Conservation (phyloP, 2,329 filamentous ascomycete species). For the Colletotrichum gigasporum region DNA sequence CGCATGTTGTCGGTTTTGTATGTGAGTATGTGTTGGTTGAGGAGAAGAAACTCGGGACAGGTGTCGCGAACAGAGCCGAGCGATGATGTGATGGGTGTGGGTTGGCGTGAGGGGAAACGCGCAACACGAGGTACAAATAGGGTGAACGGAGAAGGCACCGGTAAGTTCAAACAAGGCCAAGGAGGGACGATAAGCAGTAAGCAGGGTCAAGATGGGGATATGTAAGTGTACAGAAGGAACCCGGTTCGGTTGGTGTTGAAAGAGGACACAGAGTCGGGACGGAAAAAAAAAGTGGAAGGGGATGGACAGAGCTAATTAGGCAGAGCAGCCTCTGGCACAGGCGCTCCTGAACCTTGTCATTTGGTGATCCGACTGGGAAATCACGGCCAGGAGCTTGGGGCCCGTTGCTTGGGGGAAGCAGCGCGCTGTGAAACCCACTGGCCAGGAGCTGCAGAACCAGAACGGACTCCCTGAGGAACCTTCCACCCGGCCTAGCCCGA, state of each 20-base stretch:
- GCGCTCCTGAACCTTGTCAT: slow-evolving; percentile 29
- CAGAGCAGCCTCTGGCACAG: slow-evolving; percentile 6
- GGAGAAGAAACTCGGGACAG: slow-evolving; percentile 25
- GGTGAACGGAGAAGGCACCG: too few species aligned
- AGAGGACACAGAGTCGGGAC: slow-evolving; percentile 25
- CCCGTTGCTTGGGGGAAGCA: slow-evolving; percentile 9
- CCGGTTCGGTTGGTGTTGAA: slow-evolving; percentile 1
- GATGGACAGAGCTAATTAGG: slow-evolving; percentile 6
- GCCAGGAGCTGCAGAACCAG: slow-evolving; percentile 21
- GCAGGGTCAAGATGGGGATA: slow-evolving; percentile 1
- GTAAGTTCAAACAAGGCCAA: slow-evolving; percentile 2
- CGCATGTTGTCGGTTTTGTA: slow-evolving; percentile 60
- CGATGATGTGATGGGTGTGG: background rate
- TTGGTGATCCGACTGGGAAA: slow-evolving; percentile 30
- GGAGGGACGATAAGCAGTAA: slow-evolving; percentile 26
- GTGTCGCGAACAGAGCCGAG: slow-evolving; percentile 27
- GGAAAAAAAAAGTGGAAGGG: slow-evolving; percentile 27
- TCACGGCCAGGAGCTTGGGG: slow-evolving; percentile 31
- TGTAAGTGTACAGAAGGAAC: background rate
- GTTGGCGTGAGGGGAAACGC: slow-evolving; percentile 22
- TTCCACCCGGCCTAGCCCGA: background rate
- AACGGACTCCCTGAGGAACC: background rate
- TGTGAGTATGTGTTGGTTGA: slow-evolving; percentile 20
- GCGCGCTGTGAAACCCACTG: slow-evolving; percentile 23
- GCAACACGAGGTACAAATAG: slow-evolving; percentile 10